Conservation (phyloP, 805 yeast species). For the Metschnikowia kunwiensis region DNA sequence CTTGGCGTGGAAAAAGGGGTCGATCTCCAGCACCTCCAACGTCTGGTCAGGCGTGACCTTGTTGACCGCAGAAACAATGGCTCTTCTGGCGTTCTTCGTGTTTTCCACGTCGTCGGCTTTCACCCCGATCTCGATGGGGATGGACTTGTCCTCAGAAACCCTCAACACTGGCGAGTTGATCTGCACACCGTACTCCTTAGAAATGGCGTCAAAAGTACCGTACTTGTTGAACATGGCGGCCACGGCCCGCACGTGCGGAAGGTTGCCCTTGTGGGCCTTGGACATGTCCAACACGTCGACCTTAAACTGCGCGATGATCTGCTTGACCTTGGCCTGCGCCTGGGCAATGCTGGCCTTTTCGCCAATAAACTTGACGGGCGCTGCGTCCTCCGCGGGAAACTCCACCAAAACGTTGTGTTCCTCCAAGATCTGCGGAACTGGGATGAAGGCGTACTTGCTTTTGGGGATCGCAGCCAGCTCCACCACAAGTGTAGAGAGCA, state of each 20-base stretch:
- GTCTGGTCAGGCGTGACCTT: slow-evolving; percentile 65
- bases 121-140: slow-evolving; percentile 62
- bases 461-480: slow-evolving; percentile 65
- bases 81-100: slow-evolving; percentile 62
- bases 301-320: slow-evolving; percentile 54
- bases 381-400: slow-evolving; percentile 49
- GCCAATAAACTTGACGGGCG: slow-evolving; percentile 61
- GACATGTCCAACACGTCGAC: slow-evolving; percentile 77
- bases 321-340: slow-evolving; percentile 64
- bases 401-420: slow-evolving; percentile 56
- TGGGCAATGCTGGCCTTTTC: slow-evolving; percentile 49
- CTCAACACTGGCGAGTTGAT: slow-evolving; percentile 39
- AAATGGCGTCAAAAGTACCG: slow-evolving; percentile 44
- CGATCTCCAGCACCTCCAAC: slow-evolving; percentile 58
- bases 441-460: slow-evolving; percentile 66
- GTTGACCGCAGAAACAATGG: slow-evolving; percentile 71
- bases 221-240: slow-evolving; percentile 61
- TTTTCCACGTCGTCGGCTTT: slow-evolving; percentile 43
- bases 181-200: slow-evolving; percentile 33
- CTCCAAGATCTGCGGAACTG: slow-evolving; percentile 49
- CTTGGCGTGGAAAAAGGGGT: slow-evolving; percentile 52
- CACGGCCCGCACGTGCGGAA: slow-evolving; percentile 71
- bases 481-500: slow-evolving; percentile 45
- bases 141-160: slow-evolving; percentile 42
- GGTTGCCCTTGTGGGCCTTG: slow-evolving; percentile 81